phyloP scores from a whole-genome alignment of 495 filamentous ascomycete species.

The Penicillium atrosanguineum region DNA sequence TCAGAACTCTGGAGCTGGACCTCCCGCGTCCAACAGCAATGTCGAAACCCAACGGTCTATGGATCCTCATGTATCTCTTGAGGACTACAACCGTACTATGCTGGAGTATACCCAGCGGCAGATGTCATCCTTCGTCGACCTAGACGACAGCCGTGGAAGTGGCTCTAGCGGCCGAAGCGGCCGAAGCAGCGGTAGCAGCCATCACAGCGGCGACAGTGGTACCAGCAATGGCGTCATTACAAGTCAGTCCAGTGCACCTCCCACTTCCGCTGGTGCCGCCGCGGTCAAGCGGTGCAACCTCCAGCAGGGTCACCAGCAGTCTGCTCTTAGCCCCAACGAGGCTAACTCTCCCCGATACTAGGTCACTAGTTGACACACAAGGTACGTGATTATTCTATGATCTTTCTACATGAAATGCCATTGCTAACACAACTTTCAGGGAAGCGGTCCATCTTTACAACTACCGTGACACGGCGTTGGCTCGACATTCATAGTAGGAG shows the following conservation, averaged over 20 bases:
- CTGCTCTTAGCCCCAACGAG: slow-evolving; percentile 1
- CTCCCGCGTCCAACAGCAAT: slow-evolving; percentile 12
- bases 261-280: slow-evolving; percentile 12
- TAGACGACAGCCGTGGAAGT: slow-evolving; percentile 21
- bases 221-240: slow-evolving; percentile 14
- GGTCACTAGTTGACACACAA: not conserved
- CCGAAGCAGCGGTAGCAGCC: slow-evolving; percentile 33
- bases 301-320: not conserved
- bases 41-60: slow-evolving; percentile 21
- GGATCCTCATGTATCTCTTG: slow-evolving; percentile 33
- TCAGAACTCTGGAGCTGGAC: slow-evolving; percentile 18
- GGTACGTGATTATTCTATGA: slow-evolving; percentile 8
- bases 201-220: slow-evolving; percentile 31
- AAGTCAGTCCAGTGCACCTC: slow-evolving; percentile 16
- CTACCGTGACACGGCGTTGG: slow-evolving; percentile 4
- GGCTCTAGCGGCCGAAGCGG: slow-evolving; percentile 32
- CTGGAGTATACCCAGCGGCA: slow-evolving; percentile 46
- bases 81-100: slow-evolving; percentile 48
- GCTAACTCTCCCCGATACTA: slow-evolving; percentile 19
- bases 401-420: not conserved
- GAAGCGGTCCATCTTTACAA: slow-evolving; percentile 4
- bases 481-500: slow-evolving; percentile 4
- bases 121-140: slow-evolving; percentile 39
- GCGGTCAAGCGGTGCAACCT: slow-evolving; percentile 1
- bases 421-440: not conserved